Evolutionary conservation across 1,284 basidiomycete genomes (phyloP), one percentile per base, ranked within the genome.

Genomic region (Puccinia coronata): DNA sequence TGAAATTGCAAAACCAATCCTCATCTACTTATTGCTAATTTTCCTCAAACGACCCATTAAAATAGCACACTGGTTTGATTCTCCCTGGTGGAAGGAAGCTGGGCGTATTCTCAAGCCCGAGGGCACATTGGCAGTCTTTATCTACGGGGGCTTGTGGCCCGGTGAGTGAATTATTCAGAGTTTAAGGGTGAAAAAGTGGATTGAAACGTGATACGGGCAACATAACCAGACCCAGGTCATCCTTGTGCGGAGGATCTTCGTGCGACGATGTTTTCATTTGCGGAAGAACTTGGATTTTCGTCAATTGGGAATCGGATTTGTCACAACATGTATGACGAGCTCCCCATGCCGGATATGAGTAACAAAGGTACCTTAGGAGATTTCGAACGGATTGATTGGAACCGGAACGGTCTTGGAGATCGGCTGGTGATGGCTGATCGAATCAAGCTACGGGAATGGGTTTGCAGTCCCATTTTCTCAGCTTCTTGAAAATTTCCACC

Each of bases 71-170:
- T 80, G 78, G 78, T 80, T 80, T n/a, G 49, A 65, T 59, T 14
- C 65, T 23, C 23, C 14, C 47, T 80, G 78, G 78, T 80, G 78
- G 78, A 57, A 71, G 43, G 78, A 72, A 51, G 78, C 69, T 8
- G 49, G 16, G 14, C 43, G 78, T n/a, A 43, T 80, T 31, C 70
- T 80, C 8, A 80, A 80, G 36, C 78, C 78, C 5, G 14, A 63
- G 14, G 78, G 78, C 14, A 80, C 78, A 12, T 36, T 80, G 16
- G 78, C 78, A 18, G 55, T 80, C 23, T 80, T 80, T 41, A 72
- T 80, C 18, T 80, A 80, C 71, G 78, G 78, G 12, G 78, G 78
- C 39, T 59, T 80, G 41, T 80, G 78, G 78, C 78, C 78, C 12
- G 78, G 67, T 80, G 41, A 63, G 70, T 63, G 47, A n/a, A 36